Percentiles rank a stretch among this genome's conserved stretches.
These are phyloP conservation scores for Aspergillus candidus DNA, from an alignment of 2,329 filamentous ascomycete species.

Conservation along the genomic window DNA sequence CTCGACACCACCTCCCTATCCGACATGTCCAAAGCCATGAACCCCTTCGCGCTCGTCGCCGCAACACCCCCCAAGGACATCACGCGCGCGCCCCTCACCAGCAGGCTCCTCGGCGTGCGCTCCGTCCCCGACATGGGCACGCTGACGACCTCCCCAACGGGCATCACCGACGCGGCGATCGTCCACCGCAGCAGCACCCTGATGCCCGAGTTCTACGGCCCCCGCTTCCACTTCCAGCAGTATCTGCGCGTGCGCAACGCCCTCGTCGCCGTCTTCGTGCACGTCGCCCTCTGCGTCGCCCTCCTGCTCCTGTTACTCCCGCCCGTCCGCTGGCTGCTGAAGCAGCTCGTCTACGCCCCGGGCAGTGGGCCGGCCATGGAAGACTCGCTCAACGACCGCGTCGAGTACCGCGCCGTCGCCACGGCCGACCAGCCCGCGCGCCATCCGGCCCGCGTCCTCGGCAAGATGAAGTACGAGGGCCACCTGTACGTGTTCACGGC, in stretches of 20 bases:
- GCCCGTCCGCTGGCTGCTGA: conserved; percentile 48
- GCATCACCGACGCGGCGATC: conserved; percentile 49
- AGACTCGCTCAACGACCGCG: conserved; percentile 31
- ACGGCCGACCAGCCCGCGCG: conserved; percentile 34
- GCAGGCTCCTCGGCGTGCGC: conserved; percentile 45
- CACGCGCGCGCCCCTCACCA: conserved; percentile 24
- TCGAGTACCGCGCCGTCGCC: conserved; percentile 43
- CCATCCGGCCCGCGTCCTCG: conserved; percentile 36
- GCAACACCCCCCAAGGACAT: conserved; percentile 31
- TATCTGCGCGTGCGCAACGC: conserved; percentile 49
- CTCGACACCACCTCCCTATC: conserved; percentile 42
- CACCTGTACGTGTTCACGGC: conserved; percentile 41
- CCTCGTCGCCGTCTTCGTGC: conserved; percentile 44
- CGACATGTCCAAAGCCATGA: conserved; percentile 44
- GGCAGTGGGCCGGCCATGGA: conserved; percentile 46
- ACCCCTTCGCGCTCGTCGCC: conserved; percentile 49
- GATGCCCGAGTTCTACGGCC: conserved; percentile 52
- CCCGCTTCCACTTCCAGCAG: conserved; percentile 52
- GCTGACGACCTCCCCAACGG: conserved; percentile 50
- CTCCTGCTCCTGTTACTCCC: conserved; percentile 45
- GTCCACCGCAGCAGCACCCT: conserved; percentile 57
- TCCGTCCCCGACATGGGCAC: conserved; percentile 52
- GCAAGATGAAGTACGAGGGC: conserved; percentile 38
- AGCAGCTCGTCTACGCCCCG: conserved; percentile 44
- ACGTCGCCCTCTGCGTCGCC: conserved; percentile 43